These are phyloP conservation scores for Daldinia eschscholtzii DNA, from an alignment of 2,329 filamentous ascomycete species.

Conservation along the genomic window DNA sequence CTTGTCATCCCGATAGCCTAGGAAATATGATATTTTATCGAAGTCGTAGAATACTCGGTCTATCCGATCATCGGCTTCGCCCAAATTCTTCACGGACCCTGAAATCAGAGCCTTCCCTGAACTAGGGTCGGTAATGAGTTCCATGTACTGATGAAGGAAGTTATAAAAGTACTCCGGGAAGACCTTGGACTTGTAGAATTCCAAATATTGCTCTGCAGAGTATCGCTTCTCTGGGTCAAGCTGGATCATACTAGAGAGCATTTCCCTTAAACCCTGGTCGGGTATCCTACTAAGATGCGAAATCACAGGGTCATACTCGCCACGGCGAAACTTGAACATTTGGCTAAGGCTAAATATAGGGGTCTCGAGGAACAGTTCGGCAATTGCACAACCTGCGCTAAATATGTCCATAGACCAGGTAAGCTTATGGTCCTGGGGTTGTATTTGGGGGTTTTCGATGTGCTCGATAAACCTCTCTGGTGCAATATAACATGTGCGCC, in stretches of 20 bases:
- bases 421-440: slow-evolving; percentile 68
- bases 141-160: slow-evolving; percentile 98
- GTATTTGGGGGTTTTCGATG: slow-evolving; percentile 58
- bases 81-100: slow-evolving; percentile 76
- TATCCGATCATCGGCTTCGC: slow-evolving; percentile 92
- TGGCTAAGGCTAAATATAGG: slow-evolving; percentile 98
- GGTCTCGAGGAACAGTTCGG: slow-evolving; percentile 92
- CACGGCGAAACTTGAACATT: slow-evolving; percentile 91
- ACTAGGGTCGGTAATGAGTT: slow-evolving; percentile 89
- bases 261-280: slow-evolving; percentile 85
- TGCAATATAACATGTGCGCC: slow-evolving; percentile 93
- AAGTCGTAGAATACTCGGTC: slow-evolving; percentile 94
- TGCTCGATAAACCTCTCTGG: slow-evolving; percentile 85
- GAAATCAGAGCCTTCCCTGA: slow-evolving; percentile 81
- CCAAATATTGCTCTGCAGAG: slow-evolving; percentile 92
- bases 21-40: slow-evolving; percentile 96
- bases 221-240: slow-evolving; percentile 92
- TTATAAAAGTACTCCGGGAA: slow-evolving; percentile 98
- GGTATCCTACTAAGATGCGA: slow-evolving; percentile 87
- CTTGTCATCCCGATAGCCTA: slow-evolving; percentile 76
- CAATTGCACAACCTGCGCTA: slow-evolving; percentile 95
- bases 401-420: slow-evolving; percentile 99
- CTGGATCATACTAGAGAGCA: slow-evolving; percentile 97
- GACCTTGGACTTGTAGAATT: slow-evolving; percentile 90
- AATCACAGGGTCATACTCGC: slow-evolving; percentile 89